Evolutionary conservation across 495 filamentous ascomycete genomes (phyloP).

Genomic region (Penicillium cosmopolitanum): DNA sequence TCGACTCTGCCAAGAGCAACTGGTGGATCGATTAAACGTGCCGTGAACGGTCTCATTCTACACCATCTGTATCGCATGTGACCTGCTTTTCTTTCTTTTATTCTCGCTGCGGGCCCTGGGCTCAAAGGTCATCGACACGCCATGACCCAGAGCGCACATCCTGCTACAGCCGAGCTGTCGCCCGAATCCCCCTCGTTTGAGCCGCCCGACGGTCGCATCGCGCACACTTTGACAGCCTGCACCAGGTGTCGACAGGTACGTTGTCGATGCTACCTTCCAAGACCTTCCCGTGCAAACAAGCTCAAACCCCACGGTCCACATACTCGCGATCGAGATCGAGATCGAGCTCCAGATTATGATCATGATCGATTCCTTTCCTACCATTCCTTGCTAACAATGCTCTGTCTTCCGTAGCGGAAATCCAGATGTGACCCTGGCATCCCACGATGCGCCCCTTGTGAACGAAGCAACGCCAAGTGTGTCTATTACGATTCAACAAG

Average conservation of each 20-base stretch:
- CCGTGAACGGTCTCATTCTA: constrained; percentile 15
- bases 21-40: constrained; percentile 20
- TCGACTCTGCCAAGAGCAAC: constrained; percentile 20
- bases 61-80: constrained; percentile 21
- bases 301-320: background rate
- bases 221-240: constrained; percentile 86
- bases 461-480: constrained; percentile 83
- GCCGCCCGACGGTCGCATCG: constrained; percentile 56
- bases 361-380: background rate
- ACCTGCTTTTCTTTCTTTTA: constrained; percentile 15
- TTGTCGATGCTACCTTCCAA: constrained; percentile 10
- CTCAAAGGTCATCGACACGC: constrained; percentile 6
- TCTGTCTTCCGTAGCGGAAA: constrained; percentile 66
- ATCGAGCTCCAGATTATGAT: background rate
- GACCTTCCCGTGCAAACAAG: constrained; percentile 1
- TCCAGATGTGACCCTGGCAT: constrained; percentile 91
- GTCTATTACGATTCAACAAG: constrained; percentile 91
- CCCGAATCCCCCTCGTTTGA: constrained; percentile 31
- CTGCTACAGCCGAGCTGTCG: constrained; percentile 24
- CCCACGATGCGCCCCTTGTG: constrained; percentile 89
- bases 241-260: constrained; percentile 83
- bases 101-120: constrained; percentile 9
- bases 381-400: constrained; percentile 2
- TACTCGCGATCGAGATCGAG: background rate
- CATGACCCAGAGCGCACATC: constrained; percentile 28